These are phyloP conservation scores for Selaginella moellendorffii DNA, from an alignment of 75 land plant genomes.

Conservation along the genomic window DNA sequence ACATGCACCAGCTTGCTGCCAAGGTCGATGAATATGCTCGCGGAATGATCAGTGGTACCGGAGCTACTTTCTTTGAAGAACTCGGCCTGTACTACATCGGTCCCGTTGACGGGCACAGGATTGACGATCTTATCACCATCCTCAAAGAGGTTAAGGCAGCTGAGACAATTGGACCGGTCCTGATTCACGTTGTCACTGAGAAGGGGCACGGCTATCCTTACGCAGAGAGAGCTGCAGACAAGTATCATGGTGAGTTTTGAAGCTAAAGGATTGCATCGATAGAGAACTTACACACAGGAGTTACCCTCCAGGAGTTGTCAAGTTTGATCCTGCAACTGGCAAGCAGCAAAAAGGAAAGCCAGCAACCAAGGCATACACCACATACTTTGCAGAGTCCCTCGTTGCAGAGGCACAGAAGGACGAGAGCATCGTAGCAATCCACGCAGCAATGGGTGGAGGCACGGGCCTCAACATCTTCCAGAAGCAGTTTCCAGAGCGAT, in stretches of 20 bases:
- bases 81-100: conserved; percentile 83
- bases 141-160: conserved; percentile 63
- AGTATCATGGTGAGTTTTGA: conserved; percentile 58
- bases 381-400: conserved; percentile 25
- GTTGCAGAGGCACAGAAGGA: conserved; percentile 26
- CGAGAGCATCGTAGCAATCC: conserved; percentile 20
- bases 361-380: conserved; percentile 15
- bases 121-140: conserved; percentile 63
- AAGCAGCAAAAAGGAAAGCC: conserved; percentile 18
- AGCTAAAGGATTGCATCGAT: conserved; percentile 1
- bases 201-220: conserved; percentile 76
- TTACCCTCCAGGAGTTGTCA: neutral
- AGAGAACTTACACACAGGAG: neutral
- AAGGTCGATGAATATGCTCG: conserved; percentile 89
- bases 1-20: conserved; percentile 73
- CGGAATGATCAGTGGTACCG: conserved; percentile 86
- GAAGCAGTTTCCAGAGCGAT: conserved; percentile 17
- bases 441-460: conserved; percentile 39
- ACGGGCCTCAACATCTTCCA: conserved; percentile 29
- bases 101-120: conserved; percentile 76
- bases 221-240: conserved; percentile 70
- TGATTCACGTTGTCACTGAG: conserved; percentile 78
- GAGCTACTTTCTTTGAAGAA: conserved; percentile 77
- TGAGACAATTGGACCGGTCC: conserved; percentile 62
- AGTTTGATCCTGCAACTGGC: conserved; percentile 13